These are phyloP conservation scores for Sporobolomyces pararoseus DNA, from an alignment of 768 basidiomycete genomes.

Conservation along the genomic window DNA sequence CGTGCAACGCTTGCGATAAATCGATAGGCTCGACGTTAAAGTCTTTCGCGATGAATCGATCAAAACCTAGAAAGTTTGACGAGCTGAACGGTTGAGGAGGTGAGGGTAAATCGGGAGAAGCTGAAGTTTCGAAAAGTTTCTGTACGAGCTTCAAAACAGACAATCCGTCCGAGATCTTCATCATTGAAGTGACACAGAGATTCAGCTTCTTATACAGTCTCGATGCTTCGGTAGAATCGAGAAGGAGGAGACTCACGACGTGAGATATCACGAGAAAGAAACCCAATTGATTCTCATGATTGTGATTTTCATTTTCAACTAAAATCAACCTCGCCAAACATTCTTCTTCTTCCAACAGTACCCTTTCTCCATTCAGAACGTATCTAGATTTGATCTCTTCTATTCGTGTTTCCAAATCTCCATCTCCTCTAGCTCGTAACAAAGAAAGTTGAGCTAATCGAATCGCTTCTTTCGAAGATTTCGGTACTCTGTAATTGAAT, in stretches of 20 bases:
- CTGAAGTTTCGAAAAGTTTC: not conserved
- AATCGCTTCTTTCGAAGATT: slow-evolving; percentile 1
- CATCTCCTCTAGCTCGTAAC: not conserved
- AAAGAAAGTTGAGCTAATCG: not conserved
- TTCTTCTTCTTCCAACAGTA: not conserved
- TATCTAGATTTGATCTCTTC: not conserved
- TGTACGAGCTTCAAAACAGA: slow-evolving; percentile 20
- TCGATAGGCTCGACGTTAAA: no score
- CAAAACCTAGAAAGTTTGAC: no score
- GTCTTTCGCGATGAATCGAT: not conserved
- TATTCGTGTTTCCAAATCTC: not conserved
- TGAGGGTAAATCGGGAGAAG: not conserved
- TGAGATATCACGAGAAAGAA: slow-evolving; percentile 32
- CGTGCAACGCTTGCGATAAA: not conserved
- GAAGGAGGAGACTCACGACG: not conserved
- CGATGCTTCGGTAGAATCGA: no score
- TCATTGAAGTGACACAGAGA: not conserved
- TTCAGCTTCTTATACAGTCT: not conserved
- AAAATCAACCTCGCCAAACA: slow-evolving; percentile 22
- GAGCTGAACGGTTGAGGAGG: not conserved
- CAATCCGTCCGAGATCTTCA: slow-evolving; percentile 27
- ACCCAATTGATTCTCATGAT: slow-evolving; percentile 8
- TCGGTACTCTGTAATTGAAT: not conserved
- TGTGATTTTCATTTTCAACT: not conserved
- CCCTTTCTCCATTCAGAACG: slow-evolving; percentile 20